phyloP scores from a whole-genome alignment of 2,329 filamentous ascomycete genomes.

The Verticillium longisporum region DNA sequence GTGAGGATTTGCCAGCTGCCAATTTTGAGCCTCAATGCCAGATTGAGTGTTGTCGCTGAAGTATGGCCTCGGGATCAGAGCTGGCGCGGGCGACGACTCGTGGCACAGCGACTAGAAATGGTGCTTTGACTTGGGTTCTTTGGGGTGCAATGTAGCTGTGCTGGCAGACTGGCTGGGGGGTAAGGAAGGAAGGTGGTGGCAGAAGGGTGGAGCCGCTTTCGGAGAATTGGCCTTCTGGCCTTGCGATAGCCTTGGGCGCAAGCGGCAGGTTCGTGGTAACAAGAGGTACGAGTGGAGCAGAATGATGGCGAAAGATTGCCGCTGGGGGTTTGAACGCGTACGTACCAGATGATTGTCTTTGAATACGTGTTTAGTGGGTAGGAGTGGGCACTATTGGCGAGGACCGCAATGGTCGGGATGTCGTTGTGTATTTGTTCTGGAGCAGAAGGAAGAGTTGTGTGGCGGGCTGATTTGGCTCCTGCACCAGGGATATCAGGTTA shows the following conservation, averaged over 20 bases:
- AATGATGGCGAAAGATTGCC: neutral
- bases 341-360: conserved; percentile 6
- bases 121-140: neutral
- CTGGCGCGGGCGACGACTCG: neutral
- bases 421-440: neutral
- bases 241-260: neutral
- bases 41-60: neutral
- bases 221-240: neutral
- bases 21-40: neutral
- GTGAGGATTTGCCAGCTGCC: neutral
- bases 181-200: neutral
- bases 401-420: neutral
- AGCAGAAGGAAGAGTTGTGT: neutral
- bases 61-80: neutral
- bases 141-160: neutral
- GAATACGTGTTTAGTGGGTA: neutral
- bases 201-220: neutral
- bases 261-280: neutral
- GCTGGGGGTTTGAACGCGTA: conserved; percentile 1
- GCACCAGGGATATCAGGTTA: neutral
- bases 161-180: no score
- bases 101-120: neutral
- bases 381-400: neutral
- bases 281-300: neutral
- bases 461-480: neutral